Conservation (phyloP, 2,329 filamentous ascomycete species). For the Onygenales sp. region DNA sequence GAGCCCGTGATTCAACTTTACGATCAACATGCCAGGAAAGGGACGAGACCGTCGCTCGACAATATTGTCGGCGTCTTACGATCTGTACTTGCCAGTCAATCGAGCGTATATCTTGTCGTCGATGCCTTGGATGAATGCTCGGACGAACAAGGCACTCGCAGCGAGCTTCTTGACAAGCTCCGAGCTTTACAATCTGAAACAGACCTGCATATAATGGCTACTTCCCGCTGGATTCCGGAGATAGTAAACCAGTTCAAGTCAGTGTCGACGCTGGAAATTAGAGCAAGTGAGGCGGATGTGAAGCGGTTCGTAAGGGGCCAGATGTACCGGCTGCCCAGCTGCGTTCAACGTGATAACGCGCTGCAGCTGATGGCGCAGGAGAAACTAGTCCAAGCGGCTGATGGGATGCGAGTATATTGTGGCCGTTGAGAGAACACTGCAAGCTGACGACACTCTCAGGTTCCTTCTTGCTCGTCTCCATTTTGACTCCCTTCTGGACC, state of each 20-base stretch:
- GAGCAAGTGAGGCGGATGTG: not conserved
- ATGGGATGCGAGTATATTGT: slow-evolving; percentile 13
- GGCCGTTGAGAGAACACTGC: not conserved
- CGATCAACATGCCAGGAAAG: slow-evolving; percentile 2
- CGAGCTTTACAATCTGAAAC: too few species aligned
- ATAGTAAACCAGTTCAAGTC: not conserved
- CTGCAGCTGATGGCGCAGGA: slow-evolving; percentile 9
- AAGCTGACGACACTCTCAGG: slow-evolving; percentile 7
- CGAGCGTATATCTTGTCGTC: slow-evolving; percentile 12
- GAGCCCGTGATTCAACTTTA: slow-evolving; percentile 4
- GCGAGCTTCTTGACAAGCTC: too few species aligned
- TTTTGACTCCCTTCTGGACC: slow-evolving; percentile 13
- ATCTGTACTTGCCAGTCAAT: not conserved
- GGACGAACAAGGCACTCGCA: too few species aligned
- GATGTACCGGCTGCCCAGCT: slow-evolving; percentile 5
- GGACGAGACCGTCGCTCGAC: slow-evolving; percentile 4
- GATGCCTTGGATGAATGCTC: slow-evolving; percentile 12
- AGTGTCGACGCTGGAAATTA: not conserved
- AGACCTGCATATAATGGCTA: not conserved
- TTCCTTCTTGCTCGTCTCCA: slow-evolving; percentile 20
- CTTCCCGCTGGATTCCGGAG: not conserved
- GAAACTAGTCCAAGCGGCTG: slow-evolving; percentile 7
- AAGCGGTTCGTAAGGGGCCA: slow-evolving; percentile 7
- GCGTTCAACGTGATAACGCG: not conserved
- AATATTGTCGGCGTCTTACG: slow-evolving; percentile 8